phyloP scores from a whole-genome alignment of 83 land plant genomes.

The Picea abies region DNA sequence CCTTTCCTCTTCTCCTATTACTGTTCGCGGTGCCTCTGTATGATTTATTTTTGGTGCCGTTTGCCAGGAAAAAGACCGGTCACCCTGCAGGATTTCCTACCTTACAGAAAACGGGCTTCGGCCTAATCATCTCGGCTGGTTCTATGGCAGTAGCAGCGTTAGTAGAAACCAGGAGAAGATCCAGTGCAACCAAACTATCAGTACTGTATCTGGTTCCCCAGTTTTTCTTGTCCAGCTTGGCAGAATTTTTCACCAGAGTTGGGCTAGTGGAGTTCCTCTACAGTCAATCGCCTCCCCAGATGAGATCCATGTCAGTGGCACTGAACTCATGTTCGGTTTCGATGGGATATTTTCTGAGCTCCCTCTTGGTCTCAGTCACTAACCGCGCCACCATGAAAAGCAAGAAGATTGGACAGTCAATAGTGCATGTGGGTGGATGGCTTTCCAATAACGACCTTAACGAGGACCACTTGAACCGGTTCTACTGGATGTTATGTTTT shows the following conservation, averaged over 20 bases:
- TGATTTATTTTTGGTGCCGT: conserved; percentile 44
- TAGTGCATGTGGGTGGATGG: conserved; percentile 32
- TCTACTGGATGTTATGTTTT: conserved; percentile 45
- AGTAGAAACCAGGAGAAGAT: conserved; percentile 38
- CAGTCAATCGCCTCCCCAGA: conserved; percentile 26
- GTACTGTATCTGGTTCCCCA: conserved; percentile 42
- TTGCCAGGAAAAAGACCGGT: conserved; percentile 40
- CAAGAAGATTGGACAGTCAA: conserved; percentile 2
- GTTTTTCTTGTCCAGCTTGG: conserved; percentile 41
- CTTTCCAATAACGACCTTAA: conserved; percentile 36
- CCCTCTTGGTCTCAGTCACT: conserved; percentile 30
- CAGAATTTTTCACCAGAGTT: conserved; percentile 54
- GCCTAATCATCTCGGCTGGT: conserved; percentile 36
- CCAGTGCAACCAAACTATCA: conserved; percentile 5
- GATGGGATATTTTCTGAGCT: conserved; percentile 43
- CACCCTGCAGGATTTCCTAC: conserved; percentile 34
- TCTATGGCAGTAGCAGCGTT: conserved; percentile 51
- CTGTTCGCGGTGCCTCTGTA: conserved; percentile 41
- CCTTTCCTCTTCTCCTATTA: conserved; percentile 42
- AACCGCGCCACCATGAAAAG: conserved; percentile 24
- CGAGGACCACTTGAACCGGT: conserved; percentile 27
- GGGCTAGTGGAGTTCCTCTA: conserved; percentile 68
- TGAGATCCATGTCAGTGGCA: conserved; percentile 41
- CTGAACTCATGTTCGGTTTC: conserved; percentile 29
- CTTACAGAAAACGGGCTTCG: conserved; percentile 55